phyloP scores from a whole-genome alignment of 2,329 filamentous ascomycete genomes.

The Tolypocladium endophyticum region DNA sequence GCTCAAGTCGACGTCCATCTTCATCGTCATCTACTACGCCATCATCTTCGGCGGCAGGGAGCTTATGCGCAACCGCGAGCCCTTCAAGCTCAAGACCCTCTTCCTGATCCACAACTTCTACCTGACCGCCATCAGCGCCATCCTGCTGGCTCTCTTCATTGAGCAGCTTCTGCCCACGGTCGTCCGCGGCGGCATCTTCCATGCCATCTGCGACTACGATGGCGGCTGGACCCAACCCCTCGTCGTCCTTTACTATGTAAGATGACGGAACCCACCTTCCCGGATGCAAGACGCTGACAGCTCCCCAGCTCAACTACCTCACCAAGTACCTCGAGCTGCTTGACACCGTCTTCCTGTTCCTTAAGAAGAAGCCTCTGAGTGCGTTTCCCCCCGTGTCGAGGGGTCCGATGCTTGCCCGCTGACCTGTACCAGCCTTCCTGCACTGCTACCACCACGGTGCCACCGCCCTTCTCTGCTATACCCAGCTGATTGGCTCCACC shows the following conservation, averaged over 20 bases:
- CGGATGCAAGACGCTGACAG: conserved; percentile 23
- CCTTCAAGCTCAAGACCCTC: conserved; percentile 76
- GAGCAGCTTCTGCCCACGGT: conserved; percentile 86
- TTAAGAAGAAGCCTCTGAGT: conserved; percentile 97
- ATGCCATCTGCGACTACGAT: conserved; percentile 66
- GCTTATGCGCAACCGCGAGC: conserved; percentile 76
- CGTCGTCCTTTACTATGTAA: conserved; percentile 92
- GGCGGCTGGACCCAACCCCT: conserved; percentile 93
- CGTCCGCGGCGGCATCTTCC: conserved; percentile 72
- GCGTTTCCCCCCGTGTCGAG: conserved; percentile 6
- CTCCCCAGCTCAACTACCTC: conserved; percentile 77
- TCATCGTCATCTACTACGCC: conserved; percentile 81
- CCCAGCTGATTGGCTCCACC: conserved; percentile 85
- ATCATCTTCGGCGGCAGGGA: conserved; percentile 90
- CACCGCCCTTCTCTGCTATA: conserved; percentile 95
- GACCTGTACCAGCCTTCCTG: conserved; percentile 61
- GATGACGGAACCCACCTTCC: conserved; percentile 19
- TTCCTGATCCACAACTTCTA: conserved; percentile 98
- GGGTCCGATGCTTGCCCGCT: conserved; percentile 10
- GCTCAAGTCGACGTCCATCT: conserved; percentile 67
- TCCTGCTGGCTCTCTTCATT: conserved; percentile 73
- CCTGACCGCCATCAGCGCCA: conserved; percentile 74
- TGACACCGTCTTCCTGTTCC: conserved; percentile 91
- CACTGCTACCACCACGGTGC: conserved; percentile 99
- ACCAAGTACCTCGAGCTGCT: conserved; percentile 96